Evolutionary conservation across 192 early-diverging fungal species (phyloP).

Genomic region (Dissophora globulifera): DNA sequence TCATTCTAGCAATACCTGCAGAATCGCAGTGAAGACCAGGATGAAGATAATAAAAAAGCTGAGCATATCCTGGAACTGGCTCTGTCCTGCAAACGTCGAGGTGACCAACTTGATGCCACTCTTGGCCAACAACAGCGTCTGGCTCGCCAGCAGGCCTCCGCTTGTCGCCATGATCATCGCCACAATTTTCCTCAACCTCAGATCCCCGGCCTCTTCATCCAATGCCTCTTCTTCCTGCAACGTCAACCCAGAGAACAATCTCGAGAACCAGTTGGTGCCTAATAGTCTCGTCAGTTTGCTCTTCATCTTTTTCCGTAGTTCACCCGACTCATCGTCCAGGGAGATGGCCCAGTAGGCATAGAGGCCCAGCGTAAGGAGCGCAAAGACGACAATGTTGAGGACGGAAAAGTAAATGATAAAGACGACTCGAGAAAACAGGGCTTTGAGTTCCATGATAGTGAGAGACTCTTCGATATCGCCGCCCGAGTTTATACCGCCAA

Average conservation of each 20-base stretch:
- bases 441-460: slow-evolving; percentile 58
- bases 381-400: slow-evolving; percentile 56
- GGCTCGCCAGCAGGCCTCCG: slow-evolving; percentile 65
- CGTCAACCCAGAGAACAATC: slow-evolving; percentile 24
- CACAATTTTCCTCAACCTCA: slow-evolving; percentile 56
- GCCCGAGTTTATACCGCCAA: slow-evolving; percentile 63
- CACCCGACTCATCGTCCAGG: slow-evolving; percentile 30
- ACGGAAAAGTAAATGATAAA: slow-evolving; percentile 65
- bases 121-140: slow-evolving; percentile 67
- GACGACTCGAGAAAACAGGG: slow-evolving; percentile 54
- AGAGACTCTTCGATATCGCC: slow-evolving; percentile 62
- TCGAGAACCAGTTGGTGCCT: slow-evolving; percentile 21
- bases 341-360: slow-evolving; percentile 59
- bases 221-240: slow-evolving; percentile 32
- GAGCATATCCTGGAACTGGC: slow-evolving; percentile 65
- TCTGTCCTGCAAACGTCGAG: slow-evolving; percentile 37
- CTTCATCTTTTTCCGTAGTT: slow-evolving; percentile 37
- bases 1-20: slow-evolving; percentile 54
- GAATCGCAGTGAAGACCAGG: slow-evolving; percentile 59
- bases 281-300: slow-evolving; percentile 9
- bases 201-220: slow-evolving; percentile 20
- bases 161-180: slow-evolving; percentile 64
- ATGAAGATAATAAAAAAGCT: slow-evolving; percentile 64
- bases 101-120: slow-evolving; percentile 52
- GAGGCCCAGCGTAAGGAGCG: slow-evolving; percentile 50